Conservation (phyloP, 257 asterid species). For the Forsythia suspensa region DNA sequence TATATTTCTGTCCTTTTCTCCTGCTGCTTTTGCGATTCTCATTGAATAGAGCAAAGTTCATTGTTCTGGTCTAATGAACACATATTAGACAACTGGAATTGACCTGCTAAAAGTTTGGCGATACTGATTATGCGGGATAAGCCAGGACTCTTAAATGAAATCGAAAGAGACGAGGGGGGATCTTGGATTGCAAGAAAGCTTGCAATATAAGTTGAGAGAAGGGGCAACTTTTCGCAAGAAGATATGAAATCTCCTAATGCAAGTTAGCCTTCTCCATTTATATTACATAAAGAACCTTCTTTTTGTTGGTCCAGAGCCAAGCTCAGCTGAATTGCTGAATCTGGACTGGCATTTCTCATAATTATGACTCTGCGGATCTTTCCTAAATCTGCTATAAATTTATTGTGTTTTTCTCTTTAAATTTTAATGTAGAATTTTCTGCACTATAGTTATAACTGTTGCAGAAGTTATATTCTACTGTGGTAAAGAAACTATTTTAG, state of each 20-base stretch:
- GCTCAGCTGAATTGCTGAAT: not conserved
- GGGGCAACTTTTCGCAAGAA: not conserved
- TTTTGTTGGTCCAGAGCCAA: not conserved
- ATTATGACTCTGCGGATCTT: not conserved
- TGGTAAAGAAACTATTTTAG: not conserved
- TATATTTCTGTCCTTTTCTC: not conserved
- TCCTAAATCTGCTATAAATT: not conserved
- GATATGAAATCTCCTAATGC: not conserved
- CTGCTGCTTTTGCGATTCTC: constrained; percentile 13
- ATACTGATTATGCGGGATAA: constrained; percentile 1
- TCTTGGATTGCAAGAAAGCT: not conserved
- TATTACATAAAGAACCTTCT: not conserved
- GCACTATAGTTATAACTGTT: not conserved
- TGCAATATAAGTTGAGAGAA: not conserved
- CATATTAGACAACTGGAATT: constrained; percentile 6
- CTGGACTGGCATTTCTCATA: not conserved
- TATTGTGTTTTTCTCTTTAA: not conserved
- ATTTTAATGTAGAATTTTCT: not conserved
- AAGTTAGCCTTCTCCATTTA: not conserved
- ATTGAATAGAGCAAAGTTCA: not conserved
- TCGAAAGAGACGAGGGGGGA: not conserved
- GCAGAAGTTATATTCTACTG: not conserved
- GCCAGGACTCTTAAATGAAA: constrained; percentile 17
- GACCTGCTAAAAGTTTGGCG: constrained; percentile 10
- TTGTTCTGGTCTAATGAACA: constrained; percentile 14